Conservation (phyloP, 2,329 filamentous ascomycete species). For the Phaeosphaeriaceae sp. region DNA sequence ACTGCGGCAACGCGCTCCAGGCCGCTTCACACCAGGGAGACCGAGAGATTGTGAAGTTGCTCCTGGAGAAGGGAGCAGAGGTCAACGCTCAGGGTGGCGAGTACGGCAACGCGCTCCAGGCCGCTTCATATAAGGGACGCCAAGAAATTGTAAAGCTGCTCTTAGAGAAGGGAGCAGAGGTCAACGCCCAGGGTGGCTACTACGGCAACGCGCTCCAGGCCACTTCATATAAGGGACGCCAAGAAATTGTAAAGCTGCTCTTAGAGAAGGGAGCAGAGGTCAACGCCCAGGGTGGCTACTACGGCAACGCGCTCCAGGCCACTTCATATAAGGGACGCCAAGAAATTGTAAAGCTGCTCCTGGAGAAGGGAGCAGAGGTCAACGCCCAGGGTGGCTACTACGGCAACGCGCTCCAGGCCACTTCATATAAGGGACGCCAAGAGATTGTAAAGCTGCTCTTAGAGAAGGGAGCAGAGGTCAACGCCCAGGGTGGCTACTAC, state of each 20-base stretch:
- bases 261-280: neutral
- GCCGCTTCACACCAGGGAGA: slow-evolving; percentile 1
- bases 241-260: neutral
- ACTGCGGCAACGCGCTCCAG: too few species aligned
- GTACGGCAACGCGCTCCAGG: too few species aligned
- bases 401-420: slow-evolving; percentile 23
- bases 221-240: slow-evolving; percentile 16
- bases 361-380: slow-evolving; percentile 8
- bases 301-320: neutral
- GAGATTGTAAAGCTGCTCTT: too few species aligned
- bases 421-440: too few species aligned
- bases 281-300: too few species aligned
- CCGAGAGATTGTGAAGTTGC: neutral
- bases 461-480: too few species aligned
- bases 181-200: neutral
- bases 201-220: slow-evolving; percentile 23
- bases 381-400: neutral
- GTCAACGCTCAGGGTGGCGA: too few species aligned
- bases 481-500: too few species aligned
- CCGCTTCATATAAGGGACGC: too few species aligned
- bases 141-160: slow-evolving; percentile 14
- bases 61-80: too few species aligned
- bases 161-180: slow-evolving; percentile 11
- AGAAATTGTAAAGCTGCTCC: slow-evolving; percentile 9
- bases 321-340: neutral